These are phyloP conservation scores for Heracleum sosnowskyi DNA, from an alignment of 129 eudicot species.

Conservation along the genomic window DNA sequence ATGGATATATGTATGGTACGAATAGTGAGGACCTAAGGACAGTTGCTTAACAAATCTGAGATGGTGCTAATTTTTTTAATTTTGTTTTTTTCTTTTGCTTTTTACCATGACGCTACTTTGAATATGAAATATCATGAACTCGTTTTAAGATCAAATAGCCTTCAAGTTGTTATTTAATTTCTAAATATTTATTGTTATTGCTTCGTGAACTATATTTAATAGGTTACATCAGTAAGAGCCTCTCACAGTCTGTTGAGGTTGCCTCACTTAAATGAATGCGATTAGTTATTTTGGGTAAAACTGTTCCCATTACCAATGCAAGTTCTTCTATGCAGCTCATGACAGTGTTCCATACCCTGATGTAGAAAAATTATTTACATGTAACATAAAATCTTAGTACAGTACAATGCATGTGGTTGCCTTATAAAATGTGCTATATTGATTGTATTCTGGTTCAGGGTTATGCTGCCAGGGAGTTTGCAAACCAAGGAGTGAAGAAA, in stretches of 20 bases:
- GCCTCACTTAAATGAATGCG: neutral
- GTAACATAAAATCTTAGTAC: neutral
- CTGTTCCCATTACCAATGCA: neutral
- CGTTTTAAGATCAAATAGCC: no score
- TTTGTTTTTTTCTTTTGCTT: neutral
- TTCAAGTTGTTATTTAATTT: no score
- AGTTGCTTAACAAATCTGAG: neutral
- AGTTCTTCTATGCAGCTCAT: neutral
- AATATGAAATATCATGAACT: neutral
- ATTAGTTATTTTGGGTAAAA: neutral
- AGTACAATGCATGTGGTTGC: neutral
- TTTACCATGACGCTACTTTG: neutral
- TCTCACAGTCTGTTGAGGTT: neutral
- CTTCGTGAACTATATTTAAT: neutral
- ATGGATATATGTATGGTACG: no score
- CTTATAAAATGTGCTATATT: neutral
- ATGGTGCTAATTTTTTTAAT: neutral
- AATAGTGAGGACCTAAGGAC: neutral
- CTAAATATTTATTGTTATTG: neutral
- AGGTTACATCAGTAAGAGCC: no score
- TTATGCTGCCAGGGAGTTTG: constrained; percentile 93
- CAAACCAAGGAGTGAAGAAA: constrained; percentile 84
- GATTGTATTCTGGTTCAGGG: constrained; percentile 41
- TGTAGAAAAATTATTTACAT: neutral
- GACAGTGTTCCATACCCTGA: neutral